Base-by-base conservation (phyloP, 768 basidiomycete genomes). In the Serendipita sp. region DNA sequence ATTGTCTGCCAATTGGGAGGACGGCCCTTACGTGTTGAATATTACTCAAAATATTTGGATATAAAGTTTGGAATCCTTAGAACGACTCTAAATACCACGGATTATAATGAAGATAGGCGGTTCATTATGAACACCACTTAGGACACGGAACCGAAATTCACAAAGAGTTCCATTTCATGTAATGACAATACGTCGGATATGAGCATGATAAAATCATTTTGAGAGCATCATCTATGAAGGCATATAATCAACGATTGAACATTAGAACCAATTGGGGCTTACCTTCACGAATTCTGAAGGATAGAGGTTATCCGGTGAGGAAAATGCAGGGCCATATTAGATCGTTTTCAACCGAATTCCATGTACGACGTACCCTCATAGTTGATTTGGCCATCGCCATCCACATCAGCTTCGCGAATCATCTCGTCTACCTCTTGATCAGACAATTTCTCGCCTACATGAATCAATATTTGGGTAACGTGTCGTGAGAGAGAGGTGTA, bases 381-480 rank as follows among this genome's bases (percentile, higher is more conserved):
- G 75, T 89, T 87, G 76, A 90, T 88, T 76, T 91, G 88, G n/a
- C 91, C 91, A 73, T 92, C 90, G 62, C 93, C 92, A 71, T 96
- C 91, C 62, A 91, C 80, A 72, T 96, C 92, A 64, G 92, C 93
- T 76, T 96, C 93, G 63, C 91, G 85, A 72, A 96, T 96, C 92
- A 96, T 94, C 79, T 94, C 92, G 66, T 91, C 88, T 67, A 94
- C 91, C 75, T 95, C 92, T 5, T 71, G 78, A 67, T 93, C 91
- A 11, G 88, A 80, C 65, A 93, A 77, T 74, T 91, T 92, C 79
- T 94, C 91, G 64, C 89, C 88, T 84, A 71, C 67, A 64, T 67
- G 67, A 37, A 43, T 62, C 46, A 69, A 44, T 18, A 27, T n/a
- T 64, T 55, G 44, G 18, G 18, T 43, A 31, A 48, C 34, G 27